phyloP scores from a whole-genome alignment of 768 basidiomycete genomes.

The Cystofilobasidium ferigula region DNA sequence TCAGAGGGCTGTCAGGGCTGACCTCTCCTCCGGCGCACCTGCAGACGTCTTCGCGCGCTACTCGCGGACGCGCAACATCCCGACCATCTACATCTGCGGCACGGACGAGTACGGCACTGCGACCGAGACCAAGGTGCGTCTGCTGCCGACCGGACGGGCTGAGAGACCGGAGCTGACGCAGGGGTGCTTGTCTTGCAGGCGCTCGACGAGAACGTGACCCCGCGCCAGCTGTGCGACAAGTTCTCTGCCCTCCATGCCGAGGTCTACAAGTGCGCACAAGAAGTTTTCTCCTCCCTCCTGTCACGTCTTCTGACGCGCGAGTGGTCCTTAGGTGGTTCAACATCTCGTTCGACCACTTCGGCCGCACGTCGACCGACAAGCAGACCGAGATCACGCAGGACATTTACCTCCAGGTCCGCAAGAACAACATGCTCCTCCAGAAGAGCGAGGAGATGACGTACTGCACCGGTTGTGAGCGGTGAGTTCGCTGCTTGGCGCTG shows the following conservation, averaged over 20 bases:
- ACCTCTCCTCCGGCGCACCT: too few relatives aligned
- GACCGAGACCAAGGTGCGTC: slow-evolving; percentile 80
- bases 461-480: slow-evolving; percentile 84
- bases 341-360: slow-evolving; percentile 92
- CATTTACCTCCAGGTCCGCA: slow-evolving; percentile 71
- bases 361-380: slow-evolving; percentile 76
- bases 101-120: slow-evolving; percentile 99
- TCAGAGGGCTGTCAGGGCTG: too few relatives aligned
- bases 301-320: neutral
- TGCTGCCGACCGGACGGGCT: neutral
- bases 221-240: slow-evolving; percentile 62
- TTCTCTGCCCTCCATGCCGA: slow-evolving; percentile 78
- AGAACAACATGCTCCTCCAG: slow-evolving; percentile 63
- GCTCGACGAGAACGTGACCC: slow-evolving; percentile 38
- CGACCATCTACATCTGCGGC: slow-evolving; percentile 88
- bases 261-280: slow-evolving; percentile 66
- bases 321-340: slow-evolving; percentile 63
- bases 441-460: slow-evolving; percentile 88
- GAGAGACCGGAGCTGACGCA: too few relatives aligned
- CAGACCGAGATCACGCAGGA: slow-evolving; percentile 88
- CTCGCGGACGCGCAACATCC: slow-evolving; percentile 65
- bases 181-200: too few relatives aligned
- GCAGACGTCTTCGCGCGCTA: slow-evolving; percentile 83
- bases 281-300: neutral
- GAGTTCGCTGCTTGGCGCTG: slow-evolving; percentile 28